phyloP scores from a whole-genome alignment of 441 rosid species.

The Jatropha podagrica region DNA sequence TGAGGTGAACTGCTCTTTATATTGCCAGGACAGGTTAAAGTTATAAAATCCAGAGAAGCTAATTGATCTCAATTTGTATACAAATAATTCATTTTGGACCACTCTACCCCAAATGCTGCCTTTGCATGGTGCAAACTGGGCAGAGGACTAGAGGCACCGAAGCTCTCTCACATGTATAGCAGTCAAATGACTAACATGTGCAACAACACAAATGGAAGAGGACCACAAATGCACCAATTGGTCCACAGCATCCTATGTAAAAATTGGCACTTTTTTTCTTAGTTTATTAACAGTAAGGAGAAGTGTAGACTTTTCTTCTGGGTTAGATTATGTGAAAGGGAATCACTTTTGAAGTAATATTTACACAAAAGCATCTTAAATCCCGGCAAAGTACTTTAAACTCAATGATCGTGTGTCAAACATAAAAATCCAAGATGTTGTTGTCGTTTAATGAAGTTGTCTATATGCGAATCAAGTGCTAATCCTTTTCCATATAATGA shows the following conservation, averaged over 20 bases:
- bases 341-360: too few relatives aligned
- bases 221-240: slow-evolving; percentile 10
- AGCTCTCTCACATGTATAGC: neutral
- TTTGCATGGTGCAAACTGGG: slow-evolving; percentile 11
- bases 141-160: neutral
- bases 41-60: neutral
- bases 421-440: slow-evolving; percentile 7
- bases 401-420: slow-evolving; percentile 16
- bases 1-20: neutral
- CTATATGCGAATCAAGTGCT: neutral
- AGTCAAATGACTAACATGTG: neutral
- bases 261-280: too few relatives aligned
- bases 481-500: neutral
- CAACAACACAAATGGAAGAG: neutral
- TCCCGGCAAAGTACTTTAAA: neutral
- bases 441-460: slow-evolving; percentile 2
- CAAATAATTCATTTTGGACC: neutral
- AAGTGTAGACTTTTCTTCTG: too few relatives aligned
- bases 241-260: neutral
- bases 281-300: too few relatives aligned
- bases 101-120: neutral
- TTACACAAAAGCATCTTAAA: neutral
- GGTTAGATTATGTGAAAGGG: too few relatives aligned
- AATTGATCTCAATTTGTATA: neutral
- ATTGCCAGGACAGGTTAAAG: neutral